Conservation (phyloP, 441 rosid species). For the Aleurites moluccanus region DNA sequence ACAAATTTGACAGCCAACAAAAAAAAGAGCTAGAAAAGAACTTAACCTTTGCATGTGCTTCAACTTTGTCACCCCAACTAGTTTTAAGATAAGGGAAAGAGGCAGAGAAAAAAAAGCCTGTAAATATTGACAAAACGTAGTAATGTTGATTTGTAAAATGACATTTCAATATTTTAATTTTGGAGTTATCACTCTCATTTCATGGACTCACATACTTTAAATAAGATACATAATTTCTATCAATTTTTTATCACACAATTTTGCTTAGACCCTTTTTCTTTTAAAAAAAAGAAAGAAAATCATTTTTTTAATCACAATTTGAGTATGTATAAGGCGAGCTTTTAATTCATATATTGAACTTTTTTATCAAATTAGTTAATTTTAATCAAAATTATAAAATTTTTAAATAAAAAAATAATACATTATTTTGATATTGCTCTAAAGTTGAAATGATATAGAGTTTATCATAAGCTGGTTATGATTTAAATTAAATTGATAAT, state of each 20-base stretch:
- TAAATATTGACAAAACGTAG: neutral
- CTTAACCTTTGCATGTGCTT: conserved; percentile 19
- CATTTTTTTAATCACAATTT: too few relatives aligned
- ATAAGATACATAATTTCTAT: neutral
- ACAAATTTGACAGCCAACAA: conserved; percentile 17
- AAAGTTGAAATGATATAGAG: too few relatives aligned
- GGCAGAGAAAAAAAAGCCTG: neutral
- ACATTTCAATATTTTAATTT: neutral
- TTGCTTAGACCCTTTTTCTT: neutral
- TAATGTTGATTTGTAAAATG: neutral
- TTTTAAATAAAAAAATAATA: too few relatives aligned
- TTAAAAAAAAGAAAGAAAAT: too few relatives aligned
- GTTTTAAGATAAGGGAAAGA: neutral
- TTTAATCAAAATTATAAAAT: too few relatives aligned
- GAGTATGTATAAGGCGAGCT: too few relatives aligned
- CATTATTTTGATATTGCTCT: too few relatives aligned
- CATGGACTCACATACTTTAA: neutral
- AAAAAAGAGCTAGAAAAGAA: conserved; percentile 8
- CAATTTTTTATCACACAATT: neutral
- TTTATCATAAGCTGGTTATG: too few relatives aligned
- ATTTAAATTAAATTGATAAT: too few relatives aligned
- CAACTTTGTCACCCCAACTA: conserved; percentile 12
- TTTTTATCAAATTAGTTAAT: too few relatives aligned
- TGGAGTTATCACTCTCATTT: neutral
- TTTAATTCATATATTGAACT: too few relatives aligned